A percentile compares a stretch with the other conserved stretches of the same genome.
Conservation (phyloP, 164 flowering plant genomes). For the Vitis rotundifolia region DNA sequence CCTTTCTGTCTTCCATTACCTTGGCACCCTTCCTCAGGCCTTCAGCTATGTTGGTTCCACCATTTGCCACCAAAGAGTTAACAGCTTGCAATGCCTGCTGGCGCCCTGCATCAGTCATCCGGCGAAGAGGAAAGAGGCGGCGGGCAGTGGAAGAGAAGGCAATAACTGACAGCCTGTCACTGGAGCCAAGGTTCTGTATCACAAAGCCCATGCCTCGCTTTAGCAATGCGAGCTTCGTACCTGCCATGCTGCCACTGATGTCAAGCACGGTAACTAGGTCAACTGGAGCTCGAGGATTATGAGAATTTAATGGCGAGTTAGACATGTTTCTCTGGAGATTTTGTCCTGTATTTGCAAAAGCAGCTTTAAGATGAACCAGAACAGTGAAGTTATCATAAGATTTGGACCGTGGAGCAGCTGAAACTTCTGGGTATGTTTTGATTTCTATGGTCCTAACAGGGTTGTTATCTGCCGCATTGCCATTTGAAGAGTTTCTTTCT, state of each 20-base stretch:
- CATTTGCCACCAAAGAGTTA: slow-evolving; percentile 55
- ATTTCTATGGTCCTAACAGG: slow-evolving; percentile 27
- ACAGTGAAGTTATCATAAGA: slow-evolving; percentile 36
- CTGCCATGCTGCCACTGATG: slow-evolving; percentile 74
- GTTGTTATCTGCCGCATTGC: slow-evolving; percentile 9
- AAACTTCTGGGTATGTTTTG: slow-evolving; percentile 43
- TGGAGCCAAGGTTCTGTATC: slow-evolving; percentile 61
- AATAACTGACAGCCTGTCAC: slow-evolving; percentile 61
- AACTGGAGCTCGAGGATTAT: slow-evolving; percentile 54
- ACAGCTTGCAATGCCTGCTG: slow-evolving; percentile 60
- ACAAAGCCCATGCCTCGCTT: slow-evolving; percentile 79
- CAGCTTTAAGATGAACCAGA: slow-evolving; percentile 53
- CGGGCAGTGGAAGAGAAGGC: slow-evolving; percentile 69
- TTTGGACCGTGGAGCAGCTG: slow-evolving; percentile 31
- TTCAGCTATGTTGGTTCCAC: slow-evolving; percentile 72
- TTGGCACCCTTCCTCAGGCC: slow-evolving; percentile 65
- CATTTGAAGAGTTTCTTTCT: slow-evolving; percentile 14
- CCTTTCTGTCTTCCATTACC: slow-evolving; percentile 57
- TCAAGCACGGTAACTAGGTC: slow-evolving; percentile 73
- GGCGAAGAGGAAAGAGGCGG: slow-evolving; percentile 58
- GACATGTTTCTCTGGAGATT: slow-evolving; percentile 14
- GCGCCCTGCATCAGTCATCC: slow-evolving; percentile 57
- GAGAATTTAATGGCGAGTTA: slow-evolving; percentile 23
- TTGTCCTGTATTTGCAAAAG: slow-evolving; percentile 18
- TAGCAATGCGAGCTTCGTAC: slow-evolving; percentile 65